Evolutionary conservation across 2,329 filamentous ascomycete species (phyloP).

Genomic region (Trichocomaceae sp.): DNA sequence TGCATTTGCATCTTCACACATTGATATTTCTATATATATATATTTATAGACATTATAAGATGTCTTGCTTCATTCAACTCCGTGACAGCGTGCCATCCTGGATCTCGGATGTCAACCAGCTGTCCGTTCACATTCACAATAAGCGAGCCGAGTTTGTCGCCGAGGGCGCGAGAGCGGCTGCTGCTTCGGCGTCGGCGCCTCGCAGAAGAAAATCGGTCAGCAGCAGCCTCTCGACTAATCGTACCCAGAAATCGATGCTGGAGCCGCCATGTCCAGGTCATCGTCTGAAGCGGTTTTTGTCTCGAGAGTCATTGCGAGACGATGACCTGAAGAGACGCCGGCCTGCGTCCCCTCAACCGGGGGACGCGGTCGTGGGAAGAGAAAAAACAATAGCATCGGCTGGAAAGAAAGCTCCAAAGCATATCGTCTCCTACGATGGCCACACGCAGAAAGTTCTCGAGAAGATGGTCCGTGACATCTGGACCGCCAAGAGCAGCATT

Average conservation of each 20-base stretch:
- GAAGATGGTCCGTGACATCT: slow-evolving; percentile 13
- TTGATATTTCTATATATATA: neutral
- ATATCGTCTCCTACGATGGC: slow-evolving; percentile 10
- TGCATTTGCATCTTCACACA: neutral
- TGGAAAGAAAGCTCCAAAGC: neutral
- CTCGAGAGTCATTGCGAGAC: slow-evolving; percentile 1
- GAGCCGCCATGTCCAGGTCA: neutral
- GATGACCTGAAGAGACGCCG: slow-evolving; percentile 1
- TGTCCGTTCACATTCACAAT: slow-evolving; percentile 10
- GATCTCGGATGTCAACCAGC: slow-evolving; percentile 10
- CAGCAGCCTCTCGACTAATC: neutral
- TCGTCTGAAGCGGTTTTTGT: slow-evolving; percentile 11
- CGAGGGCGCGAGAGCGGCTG: slow-evolving; percentile 1
- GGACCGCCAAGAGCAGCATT: slow-evolving; percentile 13
- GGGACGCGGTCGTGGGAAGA: neutral
- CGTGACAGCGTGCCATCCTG: slow-evolving; percentile 12
- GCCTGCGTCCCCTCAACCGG: neutral
- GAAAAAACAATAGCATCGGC: neutral
- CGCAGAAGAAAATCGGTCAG: slow-evolving; percentile 1
- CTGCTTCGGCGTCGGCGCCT: neutral
- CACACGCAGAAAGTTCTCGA: slow-evolving; percentile 14
- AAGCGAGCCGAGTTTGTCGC: slow-evolving; percentile 14
- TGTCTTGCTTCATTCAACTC: slow-evolving; percentile 13
- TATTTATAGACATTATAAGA: neutral
- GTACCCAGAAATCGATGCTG: neutral